Base-by-base conservation (phyloP, 257 asterid species). In the Cordia subcordata region DNA sequence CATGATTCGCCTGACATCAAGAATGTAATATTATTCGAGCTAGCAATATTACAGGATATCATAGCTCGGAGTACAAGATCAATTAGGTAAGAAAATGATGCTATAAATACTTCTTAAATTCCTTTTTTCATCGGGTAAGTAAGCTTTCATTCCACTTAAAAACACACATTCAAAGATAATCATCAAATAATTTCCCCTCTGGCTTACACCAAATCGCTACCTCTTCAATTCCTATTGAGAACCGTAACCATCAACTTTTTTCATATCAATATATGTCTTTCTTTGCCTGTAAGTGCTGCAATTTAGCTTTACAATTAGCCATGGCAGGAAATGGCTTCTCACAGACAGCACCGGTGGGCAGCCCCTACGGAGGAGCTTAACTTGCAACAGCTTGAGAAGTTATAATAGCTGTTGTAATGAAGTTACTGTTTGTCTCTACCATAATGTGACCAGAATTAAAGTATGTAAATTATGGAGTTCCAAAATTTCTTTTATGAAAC, bases 321-420 rank as follows among this genome's bases (percentile, higher is more conserved):
- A 42, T 42, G 47, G 3, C 47, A 10, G 10, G 47, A 42, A 42
- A 42, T 23, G 67, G 68, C 60, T 5, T 73, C 74, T 4, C 69
- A 14, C 33, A 45, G 12, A 17, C 55, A 49, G 35, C 47, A 33
- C 1, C 73, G 87, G 89, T 64, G 69, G 77, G 69, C 67, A 52
- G 49, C 49, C 14, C 73, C 69, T 4, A 14, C 53, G 1, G 45
- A 57, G 13, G 66, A 52, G 51, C 68, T 72, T 16, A 42, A 46
- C 27, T 44, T 61, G 5, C 50, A 44, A 22, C 72, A 72, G 27
- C 62, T 72, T 17, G 49, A 56, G 38, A 38, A 40, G 0, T 8
- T 66, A 27, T 27, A 6, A 1, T 27, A 27, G 4, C 35, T 27
- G 35, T 27, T 27, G 35, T 27, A 27, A 27, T 27, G 6, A 27